A percentile compares a stretch with the other conserved stretches of the same genome.
Conservation (phyloP, 805 yeast species). For the Teunomyces aglyptinius region DNA sequence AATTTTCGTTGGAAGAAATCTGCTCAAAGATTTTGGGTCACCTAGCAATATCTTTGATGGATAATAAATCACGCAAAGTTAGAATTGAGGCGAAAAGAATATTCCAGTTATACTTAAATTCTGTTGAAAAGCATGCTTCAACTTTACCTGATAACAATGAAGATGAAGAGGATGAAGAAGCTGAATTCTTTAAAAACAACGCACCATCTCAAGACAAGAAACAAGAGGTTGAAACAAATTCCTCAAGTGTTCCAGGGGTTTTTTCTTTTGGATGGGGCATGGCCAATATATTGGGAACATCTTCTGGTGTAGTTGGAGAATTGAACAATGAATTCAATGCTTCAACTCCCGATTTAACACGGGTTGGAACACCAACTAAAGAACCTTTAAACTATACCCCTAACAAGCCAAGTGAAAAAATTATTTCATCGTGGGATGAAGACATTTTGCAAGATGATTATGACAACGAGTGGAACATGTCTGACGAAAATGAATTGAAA, state of each 20-base stretch:
- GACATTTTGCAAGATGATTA: constrained; percentile 17
- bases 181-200: constrained; percentile 31
- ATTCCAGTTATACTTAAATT: constrained; percentile 53
- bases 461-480: constrained; percentile 23
- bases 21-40: constrained; percentile 81
- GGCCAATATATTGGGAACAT: constrained; percentile 33
- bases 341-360: constrained; percentile 37
- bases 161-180: constrained; percentile 40
- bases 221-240: constrained; percentile 6
- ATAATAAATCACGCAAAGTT: constrained; percentile 61
- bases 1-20: constrained; percentile 70
- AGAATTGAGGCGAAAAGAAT: constrained; percentile 69
- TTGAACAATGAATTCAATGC: constrained; percentile 35
- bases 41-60: constrained; percentile 80
- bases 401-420: not conserved
- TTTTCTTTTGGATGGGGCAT: constrained; percentile 37
- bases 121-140: constrained; percentile 39
- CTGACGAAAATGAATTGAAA: constrained; percentile 12
- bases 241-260: constrained; percentile 6
- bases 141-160: constrained; percentile 33
- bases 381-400: constrained; percentile 8
- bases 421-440: constrained; percentile 12
- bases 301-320: constrained; percentile 29
- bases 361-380: constrained; percentile 25
- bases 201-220: constrained; percentile 14